Evolutionary conservation across 1,139 yeast genomes (phyloP), one percentile per base, ranked within the genome.

Genomic region (Nematodospora anomalae): DNA sequence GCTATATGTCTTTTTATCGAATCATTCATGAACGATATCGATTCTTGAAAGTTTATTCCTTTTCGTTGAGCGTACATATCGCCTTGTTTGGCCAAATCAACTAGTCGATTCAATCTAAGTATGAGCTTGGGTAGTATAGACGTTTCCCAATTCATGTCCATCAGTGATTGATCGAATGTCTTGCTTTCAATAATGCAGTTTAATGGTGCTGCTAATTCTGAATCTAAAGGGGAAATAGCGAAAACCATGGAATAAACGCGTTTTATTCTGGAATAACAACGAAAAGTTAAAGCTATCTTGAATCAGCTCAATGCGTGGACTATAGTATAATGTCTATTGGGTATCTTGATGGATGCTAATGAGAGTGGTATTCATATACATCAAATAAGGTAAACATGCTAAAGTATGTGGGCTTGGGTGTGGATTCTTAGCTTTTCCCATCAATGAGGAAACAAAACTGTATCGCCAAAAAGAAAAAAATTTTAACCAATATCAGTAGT

Each of bases 61-160:
- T 31, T 51, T 44, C 1, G 38, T 33, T 11, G 51, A 37, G 8
- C 66, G 43, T 6, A 52, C 45, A n/a, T 36, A 52, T 44, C 10
- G 48, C 31, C 37, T 4, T 33, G 30, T 35, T 29, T 12, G 10
- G 37, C 13, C 11, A 28, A 43, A 3, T 45, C 47, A 2, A 56
- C 41, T 1, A 46, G 30, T 15, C 33, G 35, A 27, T 42, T 36
- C n/a, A 46, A 28, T 25, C 49, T 31, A 3, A 31, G 24, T 22
- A 45, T 33, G 16, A 47, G 16, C 18, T 37, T 34, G 3, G 50
- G 43, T 26, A 43, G 27, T 16, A 46, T 34, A 12, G 26, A 35
- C 7, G 24, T n/a, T 23, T 35, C 24, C 51, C 52, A 47, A 21
- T 14, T 32, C 33, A 32, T 18, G 35, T 35, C 20, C 12, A 21